Conservation (phyloP, 305 asterid genomes). For the Coffea humblotiana region DNA sequence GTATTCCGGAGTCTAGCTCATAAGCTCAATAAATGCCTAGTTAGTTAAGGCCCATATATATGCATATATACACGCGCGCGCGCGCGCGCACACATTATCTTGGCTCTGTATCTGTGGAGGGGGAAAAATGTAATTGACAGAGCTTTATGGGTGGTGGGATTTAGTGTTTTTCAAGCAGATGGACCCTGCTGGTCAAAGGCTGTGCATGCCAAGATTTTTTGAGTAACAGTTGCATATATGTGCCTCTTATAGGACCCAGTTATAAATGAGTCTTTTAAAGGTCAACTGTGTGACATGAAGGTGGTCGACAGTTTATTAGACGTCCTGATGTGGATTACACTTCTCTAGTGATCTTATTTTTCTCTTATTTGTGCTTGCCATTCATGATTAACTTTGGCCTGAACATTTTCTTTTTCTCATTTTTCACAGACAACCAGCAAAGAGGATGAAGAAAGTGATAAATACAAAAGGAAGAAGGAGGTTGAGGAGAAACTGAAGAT, state of each 20-base stretch:
- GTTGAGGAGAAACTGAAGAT: conserved; percentile 68
- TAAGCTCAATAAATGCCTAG: background rate
- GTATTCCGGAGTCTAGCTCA: background rate
- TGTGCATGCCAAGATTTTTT: background rate
- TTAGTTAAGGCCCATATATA: background rate
- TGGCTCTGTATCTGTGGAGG: background rate
- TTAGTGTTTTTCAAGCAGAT: background rate
- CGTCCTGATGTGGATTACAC: background rate
- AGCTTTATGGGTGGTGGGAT: background rate
- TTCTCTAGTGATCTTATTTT: background rate
- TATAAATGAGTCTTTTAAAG: background rate
- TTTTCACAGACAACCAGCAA: conserved; percentile 43
- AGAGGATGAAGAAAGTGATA: conserved; percentile 44
- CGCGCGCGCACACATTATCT: background rate
- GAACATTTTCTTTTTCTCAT: conserved; percentile 7
- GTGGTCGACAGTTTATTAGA: background rate
- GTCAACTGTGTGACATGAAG: background rate
- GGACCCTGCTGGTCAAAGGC: background rate
- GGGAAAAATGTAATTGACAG: background rate
- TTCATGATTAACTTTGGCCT: background rate
- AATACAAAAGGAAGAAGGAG: conserved; percentile 61
- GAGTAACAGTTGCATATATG: background rate
- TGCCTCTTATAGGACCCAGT: background rate
- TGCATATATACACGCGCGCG: too few relatives aligned
- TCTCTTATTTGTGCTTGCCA: background rate